Base-by-base conservation (phyloP, 2,329 filamentous ascomycete genomes). In the Didymella sp. region DNA sequence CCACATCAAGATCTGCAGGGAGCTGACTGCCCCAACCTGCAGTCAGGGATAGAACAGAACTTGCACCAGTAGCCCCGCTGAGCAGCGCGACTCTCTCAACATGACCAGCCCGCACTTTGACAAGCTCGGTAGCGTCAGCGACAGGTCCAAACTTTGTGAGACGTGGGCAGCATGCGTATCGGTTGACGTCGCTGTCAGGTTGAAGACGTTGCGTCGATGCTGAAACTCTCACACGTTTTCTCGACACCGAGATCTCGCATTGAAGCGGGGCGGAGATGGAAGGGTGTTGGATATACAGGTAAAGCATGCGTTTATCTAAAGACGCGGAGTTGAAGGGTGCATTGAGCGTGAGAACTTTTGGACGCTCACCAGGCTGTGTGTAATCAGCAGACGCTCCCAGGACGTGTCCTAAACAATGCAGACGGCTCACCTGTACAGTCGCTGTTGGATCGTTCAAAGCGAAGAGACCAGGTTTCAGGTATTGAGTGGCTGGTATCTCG, bases 11-110 rank as follows among this genome's bases (percentile, higher is more conserved):
- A 41, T 66, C 68, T 3, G 63, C 62, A 24, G 71, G 75, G 22
- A 74, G 51, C 28, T 76, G 74, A 31, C 61, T 70, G 24, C 74
- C 73, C 76, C 76, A 77, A 24, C 74, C 73, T 13, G 75, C 73
- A 25, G 59, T 64, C 13, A 77, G 44, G n/a, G 69, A 69, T 15
- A 77, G 30, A 42, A 61, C 63, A 24, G 64, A 50, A 24, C 67
- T 65, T 6, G 46, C 59, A 28, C 64, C 50, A 22, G 68, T 55
- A 6, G 61, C 7, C n/a, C n/a, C 33, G 17, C 45, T 62, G 33
- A 77, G 63, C 24, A 66, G 63, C 6, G 69, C 62, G 1, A 76
- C 52, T 17, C 75, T 70, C 42, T 76, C 71, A 5, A 74, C 60
- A 38, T 72, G 58, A 6, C 69, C 64, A 49, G 76, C 72, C 15